Conservation (phyloP, 768 basidiomycete species). For the Lactarius quietus region DNA sequence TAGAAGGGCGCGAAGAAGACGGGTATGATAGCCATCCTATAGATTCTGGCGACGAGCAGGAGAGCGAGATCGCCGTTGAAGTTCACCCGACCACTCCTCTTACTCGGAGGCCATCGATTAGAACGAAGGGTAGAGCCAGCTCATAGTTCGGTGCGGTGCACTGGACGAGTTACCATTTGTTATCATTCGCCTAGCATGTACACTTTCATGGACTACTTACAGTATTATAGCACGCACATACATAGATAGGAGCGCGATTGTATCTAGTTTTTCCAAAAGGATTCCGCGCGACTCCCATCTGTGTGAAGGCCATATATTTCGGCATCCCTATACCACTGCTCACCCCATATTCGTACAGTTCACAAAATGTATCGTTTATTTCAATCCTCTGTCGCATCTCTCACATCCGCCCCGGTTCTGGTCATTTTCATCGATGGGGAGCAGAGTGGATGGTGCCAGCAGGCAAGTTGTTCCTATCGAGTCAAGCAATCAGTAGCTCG, state of each 20-base stretch:
- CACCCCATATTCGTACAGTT: not conserved
- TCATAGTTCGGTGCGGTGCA: conserved; percentile 13
- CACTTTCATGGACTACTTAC: conserved; percentile 10
- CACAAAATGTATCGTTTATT: conserved; percentile 24
- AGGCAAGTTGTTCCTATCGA: conserved; percentile 30
- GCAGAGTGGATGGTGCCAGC: conserved; percentile 38
- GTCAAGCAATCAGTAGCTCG: not conserved
- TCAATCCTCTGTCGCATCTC: conserved; percentile 33
- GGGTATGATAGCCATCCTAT: conserved; percentile 35
- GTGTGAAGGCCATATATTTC: not conserved
- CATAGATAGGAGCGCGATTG: conserved; percentile 12
- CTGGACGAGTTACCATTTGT: not conserved
- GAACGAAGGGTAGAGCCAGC: conserved; percentile 19
- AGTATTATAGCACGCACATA: not conserved
- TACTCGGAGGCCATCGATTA: conserved; percentile 60
- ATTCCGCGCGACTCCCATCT: not conserved
- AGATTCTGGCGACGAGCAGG: conserved; percentile 32
- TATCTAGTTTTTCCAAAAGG: not conserved
- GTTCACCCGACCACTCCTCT: conserved; percentile 52
- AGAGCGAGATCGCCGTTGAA: conserved; percentile 35
- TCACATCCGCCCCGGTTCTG: conserved; percentile 33
- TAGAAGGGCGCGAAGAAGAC: conserved; percentile 37
- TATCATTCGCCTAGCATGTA: not conserved
- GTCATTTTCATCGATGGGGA: conserved; percentile 33
- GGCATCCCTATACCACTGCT: not conserved